Evolutionary conservation across 352 stramenopile species (phyloP).

Genomic region (Elongisporangium prolatum): DNA sequence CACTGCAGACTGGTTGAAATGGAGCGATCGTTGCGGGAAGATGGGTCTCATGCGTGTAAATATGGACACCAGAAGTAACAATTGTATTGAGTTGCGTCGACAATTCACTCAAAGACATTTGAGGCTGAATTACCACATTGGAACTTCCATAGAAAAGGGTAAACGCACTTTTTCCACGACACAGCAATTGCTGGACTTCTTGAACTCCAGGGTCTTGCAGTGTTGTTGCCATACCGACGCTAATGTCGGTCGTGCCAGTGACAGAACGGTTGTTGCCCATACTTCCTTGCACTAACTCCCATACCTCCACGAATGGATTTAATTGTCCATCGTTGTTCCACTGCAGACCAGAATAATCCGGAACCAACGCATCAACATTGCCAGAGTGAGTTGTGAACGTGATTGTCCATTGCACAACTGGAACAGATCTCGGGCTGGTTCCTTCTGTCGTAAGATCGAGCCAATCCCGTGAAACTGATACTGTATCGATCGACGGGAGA

Average conservation of each 20-base stretch:
- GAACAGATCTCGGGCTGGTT: slow-evolving; percentile 20
- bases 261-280: slow-evolving; percentile 70
- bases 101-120: slow-evolving; percentile 45
- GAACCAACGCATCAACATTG: slow-evolving; percentile 36
- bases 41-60: slow-evolving; percentile 31
- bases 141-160: slow-evolving; percentile 31
- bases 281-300: slow-evolving; percentile 46
- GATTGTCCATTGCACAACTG: slow-evolving; percentile 68
- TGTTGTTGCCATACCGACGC: slow-evolving; percentile 42
- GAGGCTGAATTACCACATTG: slow-evolving; percentile 22
- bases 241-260: slow-evolving; percentile 40
- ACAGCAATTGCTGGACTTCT: slow-evolving; percentile 63
- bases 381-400: slow-evolving; percentile 55
- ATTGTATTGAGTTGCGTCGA: slow-evolving; percentile 50
- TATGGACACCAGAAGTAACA: slow-evolving; percentile 29
- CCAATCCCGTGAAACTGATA: slow-evolving; percentile 75
- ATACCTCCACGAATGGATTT: slow-evolving; percentile 40
- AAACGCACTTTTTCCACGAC: slow-evolving; percentile 38
- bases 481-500: slow-evolving; percentile 71
- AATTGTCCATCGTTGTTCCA: slow-evolving; percentile 48
- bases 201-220: slow-evolving; percentile 58
- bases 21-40: slow-evolving; percentile 13
- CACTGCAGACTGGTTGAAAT: slow-evolving; percentile 60
- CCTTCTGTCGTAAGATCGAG: slow-evolving; percentile 52
- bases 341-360: slow-evolving; percentile 33